A percentile compares a stretch with the other conserved stretches of the same genome.
These are phyloP conservation scores for Fusarium dlaminii DNA, from an alignment of 2,329 filamentous ascomycete genomes.

Conservation along the genomic window DNA sequence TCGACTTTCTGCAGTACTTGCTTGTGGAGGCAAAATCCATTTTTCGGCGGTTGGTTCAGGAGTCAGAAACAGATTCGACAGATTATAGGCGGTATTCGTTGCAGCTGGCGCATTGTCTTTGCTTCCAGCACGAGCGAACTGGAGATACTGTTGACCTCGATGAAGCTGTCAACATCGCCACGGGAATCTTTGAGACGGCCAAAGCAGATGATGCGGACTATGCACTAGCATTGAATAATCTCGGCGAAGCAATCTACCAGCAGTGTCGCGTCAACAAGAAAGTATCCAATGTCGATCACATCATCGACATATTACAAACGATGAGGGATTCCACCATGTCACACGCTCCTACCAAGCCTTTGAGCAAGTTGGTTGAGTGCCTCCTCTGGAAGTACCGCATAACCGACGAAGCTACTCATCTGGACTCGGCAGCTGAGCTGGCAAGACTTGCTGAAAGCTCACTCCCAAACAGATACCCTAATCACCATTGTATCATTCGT, in stretches of 20 bases:
- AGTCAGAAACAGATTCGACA: fast-evolving
- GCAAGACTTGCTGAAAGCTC: neutral
- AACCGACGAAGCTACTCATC: fast-evolving
- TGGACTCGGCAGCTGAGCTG: neutral
- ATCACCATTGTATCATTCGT: neutral
- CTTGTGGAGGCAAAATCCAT: neutral
- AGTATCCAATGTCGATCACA: fast-evolving
- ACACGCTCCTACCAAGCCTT: fast-evolving
- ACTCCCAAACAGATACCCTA: neutral
- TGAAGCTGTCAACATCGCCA: neutral
- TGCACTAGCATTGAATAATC: fast-evolving
- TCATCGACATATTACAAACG: fast-evolving
- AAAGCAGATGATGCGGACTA: neutral
- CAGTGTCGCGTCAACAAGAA: neutral
- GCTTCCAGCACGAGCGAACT: neutral
- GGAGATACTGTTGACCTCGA: neutral
- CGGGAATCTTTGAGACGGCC: fast-evolving
- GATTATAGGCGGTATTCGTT: neutral
- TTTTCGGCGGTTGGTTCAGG: neutral
- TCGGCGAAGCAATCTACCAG: fast-evolving
- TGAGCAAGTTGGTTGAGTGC: neutral
- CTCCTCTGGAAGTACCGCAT: neutral
- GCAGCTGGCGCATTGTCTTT: neutral
- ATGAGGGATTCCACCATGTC: neutral
- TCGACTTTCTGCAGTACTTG: neutral